Percentiles rank a stretch among this genome's conserved stretches.
Conservation (phyloP, 257 asterid genomes). For the Knoxia roxburghii region DNA sequence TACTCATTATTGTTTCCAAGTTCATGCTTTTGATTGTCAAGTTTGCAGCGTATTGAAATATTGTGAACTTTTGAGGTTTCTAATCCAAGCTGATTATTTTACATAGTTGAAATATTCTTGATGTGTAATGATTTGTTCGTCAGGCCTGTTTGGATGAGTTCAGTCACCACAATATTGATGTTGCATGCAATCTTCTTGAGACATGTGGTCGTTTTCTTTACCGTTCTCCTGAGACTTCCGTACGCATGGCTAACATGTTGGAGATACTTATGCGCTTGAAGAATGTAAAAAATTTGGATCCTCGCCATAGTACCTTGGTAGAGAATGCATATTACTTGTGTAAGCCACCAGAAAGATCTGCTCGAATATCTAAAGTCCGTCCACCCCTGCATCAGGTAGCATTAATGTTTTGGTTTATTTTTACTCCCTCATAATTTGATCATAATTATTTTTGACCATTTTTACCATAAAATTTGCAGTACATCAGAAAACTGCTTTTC, state of each 20-base stretch:
- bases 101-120: too few species aligned
- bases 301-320: constrained; percentile 92
- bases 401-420: constrained; percentile 13
- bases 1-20: not conserved
- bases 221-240: constrained; percentile 88
- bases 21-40: not conserved
- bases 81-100: constrained; percentile 2
- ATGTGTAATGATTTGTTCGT: too few species aligned
- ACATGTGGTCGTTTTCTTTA: constrained; percentile 97
- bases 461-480: constrained; percentile 43
- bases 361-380: constrained; percentile 91
- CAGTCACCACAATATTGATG: constrained; percentile 93
- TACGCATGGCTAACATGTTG: constrained; percentile 97
- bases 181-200: constrained; percentile 98
- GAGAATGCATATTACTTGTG: constrained; percentile 98
- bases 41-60: not conserved
- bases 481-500: constrained; percentile 91
- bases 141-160: constrained; percentile 98
- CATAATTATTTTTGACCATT: constrained; percentile 17
- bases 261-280: constrained; percentile 97
- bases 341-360: constrained; percentile 99
- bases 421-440: constrained; percentile 15
- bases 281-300: constrained; percentile 97
- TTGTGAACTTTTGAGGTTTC: not conserved
- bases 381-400: constrained; percentile 93